phyloP scores from a whole-genome alignment of 2,329 filamentous ascomycete species.

The Cladosporium sphaerospermum region DNA sequence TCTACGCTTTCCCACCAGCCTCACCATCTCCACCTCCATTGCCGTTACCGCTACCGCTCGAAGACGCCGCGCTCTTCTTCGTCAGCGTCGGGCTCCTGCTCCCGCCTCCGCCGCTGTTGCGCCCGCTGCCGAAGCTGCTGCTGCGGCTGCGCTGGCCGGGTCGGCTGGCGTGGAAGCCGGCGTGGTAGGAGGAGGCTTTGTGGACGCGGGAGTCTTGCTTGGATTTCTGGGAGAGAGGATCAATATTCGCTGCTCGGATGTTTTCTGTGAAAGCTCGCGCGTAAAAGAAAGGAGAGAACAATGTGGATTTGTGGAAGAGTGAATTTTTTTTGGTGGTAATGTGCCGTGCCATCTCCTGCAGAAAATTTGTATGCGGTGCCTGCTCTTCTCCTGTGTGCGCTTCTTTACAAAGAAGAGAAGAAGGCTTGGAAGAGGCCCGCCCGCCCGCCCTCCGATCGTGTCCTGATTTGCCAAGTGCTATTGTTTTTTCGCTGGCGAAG shows the following conservation, averaged over 20 bases:
- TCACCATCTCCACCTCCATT: background rate
- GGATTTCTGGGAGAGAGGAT: background rate
- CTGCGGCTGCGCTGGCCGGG: conserved; percentile 8
- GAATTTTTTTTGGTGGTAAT: background rate
- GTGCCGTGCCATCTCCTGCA: background rate
- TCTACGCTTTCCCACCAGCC: background rate
- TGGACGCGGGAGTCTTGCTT: conserved; percentile 1
- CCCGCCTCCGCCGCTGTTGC: background rate
- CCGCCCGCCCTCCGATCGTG: background rate
- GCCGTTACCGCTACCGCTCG: background rate
- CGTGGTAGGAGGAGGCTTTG: conserved; percentile 3
- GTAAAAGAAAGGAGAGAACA: background rate
- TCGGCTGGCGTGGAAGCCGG: conserved; percentile 6
- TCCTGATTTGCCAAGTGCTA: background rate
- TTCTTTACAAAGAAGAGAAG: background rate
- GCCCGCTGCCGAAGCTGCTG: conserved; percentile 3
- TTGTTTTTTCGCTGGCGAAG: background rate
- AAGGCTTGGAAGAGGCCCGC: background rate
- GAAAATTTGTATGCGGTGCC: background rate
- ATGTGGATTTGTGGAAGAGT: background rate
- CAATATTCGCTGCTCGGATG: background rate
- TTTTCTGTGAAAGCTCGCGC: background rate
- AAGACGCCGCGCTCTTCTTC: conserved; percentile 1
- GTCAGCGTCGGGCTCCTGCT: conserved; percentile 4
- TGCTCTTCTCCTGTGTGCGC: background rate